phyloP scores from a whole-genome alignment of 1,284 basidiomycete species.

The Sporisorium reilianum region DNA sequence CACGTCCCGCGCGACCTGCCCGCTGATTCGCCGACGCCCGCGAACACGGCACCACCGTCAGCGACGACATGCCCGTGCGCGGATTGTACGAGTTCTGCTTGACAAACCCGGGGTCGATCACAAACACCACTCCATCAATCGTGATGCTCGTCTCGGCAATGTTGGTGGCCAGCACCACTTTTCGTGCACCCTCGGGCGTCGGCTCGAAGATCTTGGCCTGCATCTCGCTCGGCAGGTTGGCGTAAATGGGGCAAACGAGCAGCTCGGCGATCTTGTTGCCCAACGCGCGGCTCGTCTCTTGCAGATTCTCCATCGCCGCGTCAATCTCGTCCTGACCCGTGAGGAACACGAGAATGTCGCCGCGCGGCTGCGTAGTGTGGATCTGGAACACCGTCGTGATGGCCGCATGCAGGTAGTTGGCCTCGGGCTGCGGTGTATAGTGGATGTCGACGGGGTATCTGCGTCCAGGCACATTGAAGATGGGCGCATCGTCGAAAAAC shows the following conservation, averaged over 20 bases:
- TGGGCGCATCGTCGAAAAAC: conserved; percentile 68
- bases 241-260: conserved; percentile 96
- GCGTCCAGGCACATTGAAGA: conserved; percentile 84
- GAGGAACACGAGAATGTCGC: conserved; percentile 97
- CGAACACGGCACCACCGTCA: conserved; percentile 76
- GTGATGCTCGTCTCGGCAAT: conserved; percentile 77
- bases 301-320: conserved; percentile 88
- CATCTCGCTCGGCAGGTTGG: conserved; percentile 97
- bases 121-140: conserved; percentile 69
- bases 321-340: conserved; percentile 99
- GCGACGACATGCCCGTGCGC: conserved; percentile 66
- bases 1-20: conserved; percentile 95
- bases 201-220: conserved; percentile 99
- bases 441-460: conserved; percentile 98
- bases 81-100: conserved; percentile 69
- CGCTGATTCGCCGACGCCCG: conserved; percentile 96
- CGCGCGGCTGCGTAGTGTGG: conserved; percentile 96
- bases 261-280: conserved; percentile 96
- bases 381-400: conserved; percentile 99
- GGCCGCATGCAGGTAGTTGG: conserved; percentile 92
- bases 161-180: conserved; percentile 94
- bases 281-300: conserved; percentile 91
- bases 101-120: conserved; percentile 69
- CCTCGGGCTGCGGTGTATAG: conserved; percentile 75
- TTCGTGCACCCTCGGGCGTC: conserved; percentile 93